phyloP scores from a whole-genome alignment of 2,329 filamentous ascomycete species.

The Diaporthe citriasiana region DNA sequence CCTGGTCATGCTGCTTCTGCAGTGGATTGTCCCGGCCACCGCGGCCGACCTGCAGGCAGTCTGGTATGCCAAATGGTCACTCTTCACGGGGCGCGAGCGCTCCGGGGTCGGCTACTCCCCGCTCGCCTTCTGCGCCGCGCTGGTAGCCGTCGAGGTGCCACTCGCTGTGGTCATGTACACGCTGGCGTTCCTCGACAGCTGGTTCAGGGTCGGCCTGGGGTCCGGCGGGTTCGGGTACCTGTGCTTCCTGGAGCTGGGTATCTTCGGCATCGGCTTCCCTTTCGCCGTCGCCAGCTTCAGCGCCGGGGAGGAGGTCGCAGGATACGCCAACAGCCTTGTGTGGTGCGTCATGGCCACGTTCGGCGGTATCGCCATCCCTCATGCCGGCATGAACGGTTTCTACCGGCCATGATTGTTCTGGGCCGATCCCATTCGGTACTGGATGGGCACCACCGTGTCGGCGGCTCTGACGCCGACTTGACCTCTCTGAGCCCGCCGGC shows the following conservation, averaged over 20 bases:
- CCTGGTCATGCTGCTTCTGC: slow-evolving; percentile 77
- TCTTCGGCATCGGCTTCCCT: slow-evolving; percentile 7
- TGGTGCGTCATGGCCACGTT: slow-evolving; percentile 19
- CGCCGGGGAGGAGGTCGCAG: not conserved
- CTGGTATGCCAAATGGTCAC: slow-evolving; percentile 74
- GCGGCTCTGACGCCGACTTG: slow-evolving; percentile 15
- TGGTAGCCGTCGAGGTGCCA: not conserved
- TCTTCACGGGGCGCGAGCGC: slow-evolving; percentile 78
- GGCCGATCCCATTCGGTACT: slow-evolving; percentile 58
- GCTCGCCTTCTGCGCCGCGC: not conserved
- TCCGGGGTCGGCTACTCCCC: slow-evolving; percentile 72
- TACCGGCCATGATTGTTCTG: slow-evolving; percentile 1
- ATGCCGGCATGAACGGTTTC: not conserved
- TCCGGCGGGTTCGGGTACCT: not conserved
- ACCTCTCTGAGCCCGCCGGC: not conserved
- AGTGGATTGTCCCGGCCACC: slow-evolving; percentile 76
- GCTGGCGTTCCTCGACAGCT: not conserved
- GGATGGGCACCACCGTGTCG: slow-evolving; percentile 71
- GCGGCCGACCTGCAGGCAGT: slow-evolving; percentile 78
- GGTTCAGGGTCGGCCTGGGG: not conserved
- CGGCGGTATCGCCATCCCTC: not conserved
- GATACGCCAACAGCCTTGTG: not conserved
- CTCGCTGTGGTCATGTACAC: slow-evolving; percentile 10
- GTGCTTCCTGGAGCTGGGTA: not conserved
- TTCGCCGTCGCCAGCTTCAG: slow-evolving; percentile 5